phyloP scores from a whole-genome alignment of 371 early-diverging fungal species.

The Mortierella sp. region DNA sequence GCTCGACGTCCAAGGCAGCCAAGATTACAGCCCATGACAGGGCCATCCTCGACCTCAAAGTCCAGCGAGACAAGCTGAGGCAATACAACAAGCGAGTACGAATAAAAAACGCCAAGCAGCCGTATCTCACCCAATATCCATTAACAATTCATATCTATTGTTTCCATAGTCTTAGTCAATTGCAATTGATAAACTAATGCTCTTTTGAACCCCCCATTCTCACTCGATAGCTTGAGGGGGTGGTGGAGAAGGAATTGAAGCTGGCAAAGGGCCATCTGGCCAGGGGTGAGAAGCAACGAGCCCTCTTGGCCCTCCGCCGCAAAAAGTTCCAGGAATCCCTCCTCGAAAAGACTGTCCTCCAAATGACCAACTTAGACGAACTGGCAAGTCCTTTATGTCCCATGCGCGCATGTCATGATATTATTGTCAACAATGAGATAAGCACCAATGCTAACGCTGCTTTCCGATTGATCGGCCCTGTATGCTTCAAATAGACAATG shows the following conservation, averaged over 20 bases:
- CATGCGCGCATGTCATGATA: not conserved
- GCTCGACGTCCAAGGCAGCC: constrained; percentile 32
- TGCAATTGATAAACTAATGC: no score
- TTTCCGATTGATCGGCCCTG: no score
- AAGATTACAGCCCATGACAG: constrained; percentile 89
- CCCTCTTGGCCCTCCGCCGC: constrained; percentile 91
- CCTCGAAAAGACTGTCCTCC: constrained; percentile 85
- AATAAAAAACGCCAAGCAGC: not conserved
- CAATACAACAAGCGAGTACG: constrained; percentile 90
- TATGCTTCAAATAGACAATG: constrained; percentile 66
- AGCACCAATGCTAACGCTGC: no score
- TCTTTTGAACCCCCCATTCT: no score
- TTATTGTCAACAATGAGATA: no score
- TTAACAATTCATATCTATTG: no score
- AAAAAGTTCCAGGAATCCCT: constrained; percentile 96
- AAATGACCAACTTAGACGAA: constrained; percentile 91
- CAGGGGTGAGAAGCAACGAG: constrained; percentile 83
- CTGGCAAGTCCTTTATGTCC: constrained; percentile 68
- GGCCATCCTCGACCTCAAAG: constrained; percentile 94
- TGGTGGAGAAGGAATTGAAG: constrained; percentile 74
- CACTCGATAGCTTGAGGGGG: constrained; percentile 76
- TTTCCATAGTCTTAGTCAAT: no score
- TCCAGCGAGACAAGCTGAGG: constrained; percentile 93
- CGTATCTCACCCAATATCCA: no score
- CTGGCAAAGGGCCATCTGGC: constrained; percentile 74